Percentiles rank a stretch among this genome's conserved stretches.
Conservation (phyloP, 2,329 filamentous ascomycete species). For the Trichoderma koningii region DNA sequence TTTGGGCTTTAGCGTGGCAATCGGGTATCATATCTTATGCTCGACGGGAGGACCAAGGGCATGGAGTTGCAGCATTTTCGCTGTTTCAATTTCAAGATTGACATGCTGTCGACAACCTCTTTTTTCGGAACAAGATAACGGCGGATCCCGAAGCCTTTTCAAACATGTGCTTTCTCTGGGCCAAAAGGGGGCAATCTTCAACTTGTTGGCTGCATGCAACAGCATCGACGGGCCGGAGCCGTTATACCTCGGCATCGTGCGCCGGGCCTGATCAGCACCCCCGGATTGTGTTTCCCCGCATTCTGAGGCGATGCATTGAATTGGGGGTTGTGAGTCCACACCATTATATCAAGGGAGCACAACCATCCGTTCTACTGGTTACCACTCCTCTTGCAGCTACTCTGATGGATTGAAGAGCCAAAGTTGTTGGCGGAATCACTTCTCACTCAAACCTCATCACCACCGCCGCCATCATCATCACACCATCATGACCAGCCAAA, state of each 20-base stretch:
- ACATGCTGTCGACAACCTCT: neutral
- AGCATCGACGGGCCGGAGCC: neutral
- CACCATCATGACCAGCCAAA: constrained; percentile 51
- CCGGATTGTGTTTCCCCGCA: constrained; percentile 5
- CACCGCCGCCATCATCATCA: neutral
- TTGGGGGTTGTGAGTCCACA: neutral
- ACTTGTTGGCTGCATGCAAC: neutral
- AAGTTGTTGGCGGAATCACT: too few species aligned
- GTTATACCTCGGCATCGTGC: constrained; percentile 14
- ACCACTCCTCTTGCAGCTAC: neutral
- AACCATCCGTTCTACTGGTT: too few species aligned
- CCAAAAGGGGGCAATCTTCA: too few species aligned
- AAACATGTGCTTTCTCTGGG: neutral
- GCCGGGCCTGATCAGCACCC: neutral
- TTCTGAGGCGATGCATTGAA: neutral
- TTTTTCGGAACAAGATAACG: neutral
- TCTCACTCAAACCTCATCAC: too few species aligned
- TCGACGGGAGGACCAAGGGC: too few species aligned
- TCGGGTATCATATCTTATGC: too few species aligned
- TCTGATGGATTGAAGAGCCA: neutral
- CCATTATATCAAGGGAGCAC: neutral
- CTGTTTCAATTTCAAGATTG: too few species aligned
- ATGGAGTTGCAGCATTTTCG: too few species aligned
- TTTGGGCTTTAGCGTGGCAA: too few species aligned
- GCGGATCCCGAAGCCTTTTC: neutral